Percentiles rank a stretch among this genome's conserved stretches.
Evolutionary conservation across 1,139 yeast species (phyloP).

Genomic region (Saccharomyces hybrid): DNA sequence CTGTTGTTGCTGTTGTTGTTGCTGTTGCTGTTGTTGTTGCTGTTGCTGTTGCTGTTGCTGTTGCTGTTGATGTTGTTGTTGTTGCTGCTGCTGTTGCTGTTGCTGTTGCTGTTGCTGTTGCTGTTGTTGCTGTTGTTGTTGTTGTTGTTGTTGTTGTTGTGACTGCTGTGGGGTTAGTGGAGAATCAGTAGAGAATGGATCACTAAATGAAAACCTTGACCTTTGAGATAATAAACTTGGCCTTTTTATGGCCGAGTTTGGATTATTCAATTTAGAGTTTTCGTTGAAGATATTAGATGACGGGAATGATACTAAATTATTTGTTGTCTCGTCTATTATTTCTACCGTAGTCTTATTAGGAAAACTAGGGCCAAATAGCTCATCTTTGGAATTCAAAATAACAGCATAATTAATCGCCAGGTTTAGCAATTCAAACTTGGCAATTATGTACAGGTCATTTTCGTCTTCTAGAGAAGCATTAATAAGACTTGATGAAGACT

Average conservation of each 20-base stretch:
- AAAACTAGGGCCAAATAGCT: constrained; percentile 54
- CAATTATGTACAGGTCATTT: constrained; percentile 35
- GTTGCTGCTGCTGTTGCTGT: constrained; percentile 3
- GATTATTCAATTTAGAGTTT: constrained; percentile 26
- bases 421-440: constrained; percentile 55
- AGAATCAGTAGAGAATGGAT: constrained; percentile 44
- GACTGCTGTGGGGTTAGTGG: constrained; percentile 4
- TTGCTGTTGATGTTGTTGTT: constrained; percentile 7
- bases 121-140: constrained; percentile 10
- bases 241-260: constrained; percentile 34
- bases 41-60: constrained; percentile 11
- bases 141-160: constrained; percentile 8
- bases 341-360: constrained; percentile 46
- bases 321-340: constrained; percentile 35
- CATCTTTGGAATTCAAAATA: constrained; percentile 52
- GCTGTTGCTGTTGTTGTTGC: constrained; percentile 10
- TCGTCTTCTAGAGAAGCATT: constrained; percentile 5
- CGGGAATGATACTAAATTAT: constrained; percentile 25
- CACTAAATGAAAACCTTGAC: constrained; percentile 63
- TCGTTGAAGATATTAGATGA: constrained; percentile 5
- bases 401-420: constrained; percentile 69
- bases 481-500: constrained; percentile 3
- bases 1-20: constrained; percentile 5
- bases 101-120: constrained; percentile 12
- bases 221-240: constrained; percentile 51